A percentile compares a stretch with the other conserved stretches of the same genome.
These are phyloP conservation scores for Ruellia speciosa DNA, from an alignment of 305 asterid species.

Conservation along the genomic window DNA sequence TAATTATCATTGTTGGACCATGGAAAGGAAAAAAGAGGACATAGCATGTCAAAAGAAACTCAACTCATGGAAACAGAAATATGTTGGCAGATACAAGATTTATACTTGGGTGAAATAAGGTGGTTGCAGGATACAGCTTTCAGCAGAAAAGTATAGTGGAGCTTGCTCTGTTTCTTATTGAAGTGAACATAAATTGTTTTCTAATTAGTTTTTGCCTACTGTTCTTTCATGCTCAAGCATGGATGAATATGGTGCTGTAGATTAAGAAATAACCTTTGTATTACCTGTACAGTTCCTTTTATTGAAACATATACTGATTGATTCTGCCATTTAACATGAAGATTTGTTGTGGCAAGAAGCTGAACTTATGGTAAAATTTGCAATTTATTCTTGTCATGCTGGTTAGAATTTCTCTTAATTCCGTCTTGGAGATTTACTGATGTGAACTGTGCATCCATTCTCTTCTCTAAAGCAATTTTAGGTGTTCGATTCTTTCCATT, in stretches of 20 bases:
- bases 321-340: background rate
- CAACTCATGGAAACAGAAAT: background rate
- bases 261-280: slow-evolving; percentile 13
- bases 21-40: slow-evolving; percentile 1
- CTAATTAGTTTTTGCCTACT: background rate
- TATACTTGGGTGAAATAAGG: background rate
- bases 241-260: slow-evolving; percentile 9
- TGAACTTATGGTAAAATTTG: background rate
- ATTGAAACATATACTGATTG: slow-evolving; percentile 11
- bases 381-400: background rate
- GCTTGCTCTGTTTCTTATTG: slow-evolving; percentile 8
- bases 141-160: slow-evolving; percentile 7
- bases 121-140: slow-evolving; percentile 11
- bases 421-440: slow-evolving; percentile 7
- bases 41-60: background rate
- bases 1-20: background rate
- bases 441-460: background rate
- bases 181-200: slow-evolving; percentile 10
- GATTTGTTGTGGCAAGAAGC: background rate
- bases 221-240: slow-evolving; percentile 18
- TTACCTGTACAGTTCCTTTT: slow-evolving; percentile 18
- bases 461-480: no score
- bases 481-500: no score
- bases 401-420: slow-evolving; percentile 1
- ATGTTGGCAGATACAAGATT: slow-evolving; percentile 1